Evolutionary conservation across 371 early-diverging fungal species (phyloP).

Genomic region (Mortierella sp.): DNA sequence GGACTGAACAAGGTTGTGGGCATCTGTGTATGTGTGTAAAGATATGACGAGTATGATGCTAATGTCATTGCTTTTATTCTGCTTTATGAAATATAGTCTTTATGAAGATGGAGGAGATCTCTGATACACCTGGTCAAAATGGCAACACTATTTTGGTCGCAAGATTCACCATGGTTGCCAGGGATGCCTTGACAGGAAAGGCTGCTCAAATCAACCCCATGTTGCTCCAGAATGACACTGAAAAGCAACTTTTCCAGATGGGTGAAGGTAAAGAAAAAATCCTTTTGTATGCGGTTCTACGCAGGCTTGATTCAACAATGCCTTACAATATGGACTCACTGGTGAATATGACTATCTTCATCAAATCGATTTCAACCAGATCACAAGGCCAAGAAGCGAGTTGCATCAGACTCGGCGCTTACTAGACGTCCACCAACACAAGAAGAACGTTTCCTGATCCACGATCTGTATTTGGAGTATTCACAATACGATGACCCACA

Average conservation of each 20-base stretch:
- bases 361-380: conserved; percentile 20
- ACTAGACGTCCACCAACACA: conserved; percentile 75
- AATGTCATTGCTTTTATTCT: conserved; percentile 17
- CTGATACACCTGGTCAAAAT: neutral
- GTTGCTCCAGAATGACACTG: conserved; percentile 69
- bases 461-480: conserved; percentile 76
- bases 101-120: conserved; percentile 67
- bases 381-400: conserved; percentile 71
- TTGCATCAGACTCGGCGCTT: conserved; percentile 62
- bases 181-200: conserved; percentile 74
- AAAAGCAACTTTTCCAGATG: conserved; percentile 71
- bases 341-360: too few relatives aligned
- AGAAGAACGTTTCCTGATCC: conserved; percentile 80
- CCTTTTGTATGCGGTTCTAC: neutral
- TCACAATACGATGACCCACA: conserved; percentile 48
- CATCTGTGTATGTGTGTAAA: too few relatives aligned
- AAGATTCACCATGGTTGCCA: conserved; percentile 90
- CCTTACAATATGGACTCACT: too few relatives aligned
- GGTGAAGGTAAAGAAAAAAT: conserved; percentile 63
- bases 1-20: too few relatives aligned
- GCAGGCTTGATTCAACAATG: neutral
- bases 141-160: conserved; percentile 71
- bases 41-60: neutral
- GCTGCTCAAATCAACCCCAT: conserved; percentile 78
- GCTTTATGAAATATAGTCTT: conserved; percentile 56